Base-by-base conservation (phyloP, 306 rosid genomes). In the Psophocarpus tetragonolobus region DNA sequence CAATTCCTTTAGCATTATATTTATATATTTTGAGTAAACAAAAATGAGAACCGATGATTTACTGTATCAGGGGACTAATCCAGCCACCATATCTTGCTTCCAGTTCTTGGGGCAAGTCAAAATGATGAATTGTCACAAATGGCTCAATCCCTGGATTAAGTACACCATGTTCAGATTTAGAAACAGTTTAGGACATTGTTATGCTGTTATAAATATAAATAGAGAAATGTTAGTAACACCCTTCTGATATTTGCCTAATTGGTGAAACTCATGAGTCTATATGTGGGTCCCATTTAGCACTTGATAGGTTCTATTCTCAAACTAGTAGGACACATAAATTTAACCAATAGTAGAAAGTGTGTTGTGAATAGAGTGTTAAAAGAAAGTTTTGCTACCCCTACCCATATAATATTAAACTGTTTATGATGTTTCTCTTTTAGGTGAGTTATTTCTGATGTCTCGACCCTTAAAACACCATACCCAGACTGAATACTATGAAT, bases 11-110 rank as follows among this genome's bases (percentile, higher is more conserved):
- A 32, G 42, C 44, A 54, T 45, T 57, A 45, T 15, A 39, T 20
- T 45, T 57, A 45, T 15, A 39, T 20, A 26, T 8, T 24, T 12
- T 3, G 8, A 60, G 13, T 10, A 47, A 4, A 60, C 18, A 32
- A 3, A 29, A 33, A 3, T 6, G 60, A 44, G 57, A 60, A 13
- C 12, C 21, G 73, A 0, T 30, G 60, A 71, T 63, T 81, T 84
- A 86, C 92, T 80, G 89, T 64, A 88, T 88, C 5, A 68, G 79
- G 51, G 85, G 81, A 42, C 85, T 88, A 27, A 88, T 82, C 92
- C 90, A 86, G 42, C 90, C 84, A 17, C 87, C 87, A 70, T 88
- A 88, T 86, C 79, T 86, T 61, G 73, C 76, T 56, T 88, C 85
- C 36, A 88, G 58, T 78, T 86, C 92, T 7, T 57, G 75, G 5